Conservation (phyloP, 257 asterid genomes). For the Capsicum pubescens region DNA sequence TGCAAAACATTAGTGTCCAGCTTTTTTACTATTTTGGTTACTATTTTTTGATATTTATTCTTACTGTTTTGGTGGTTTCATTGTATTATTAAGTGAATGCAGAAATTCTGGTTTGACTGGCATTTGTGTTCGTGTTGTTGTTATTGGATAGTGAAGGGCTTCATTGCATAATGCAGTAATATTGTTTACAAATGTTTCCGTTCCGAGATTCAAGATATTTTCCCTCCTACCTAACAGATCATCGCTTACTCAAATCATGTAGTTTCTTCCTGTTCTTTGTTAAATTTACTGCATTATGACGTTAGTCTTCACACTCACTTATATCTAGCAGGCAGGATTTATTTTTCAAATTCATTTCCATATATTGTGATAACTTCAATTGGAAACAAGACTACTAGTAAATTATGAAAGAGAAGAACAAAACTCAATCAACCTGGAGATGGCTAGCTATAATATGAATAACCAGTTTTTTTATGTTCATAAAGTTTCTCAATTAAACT, state of each 20-base stretch:
- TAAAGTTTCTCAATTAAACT: no score
- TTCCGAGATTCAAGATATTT: neutral
- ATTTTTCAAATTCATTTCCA: neutral
- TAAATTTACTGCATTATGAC: neutral
- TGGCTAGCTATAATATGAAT: conserved; percentile 58
- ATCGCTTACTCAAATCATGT: neutral
- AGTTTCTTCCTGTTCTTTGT: neutral
- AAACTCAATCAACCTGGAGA: conserved; percentile 48
- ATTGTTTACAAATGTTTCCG: neutral
- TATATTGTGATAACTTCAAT: neutral
- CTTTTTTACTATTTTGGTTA: no score
- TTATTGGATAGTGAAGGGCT: no score
- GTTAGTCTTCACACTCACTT: neutral
- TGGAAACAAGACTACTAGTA: neutral
- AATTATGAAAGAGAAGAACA: neutral
- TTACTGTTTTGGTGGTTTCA: no score
- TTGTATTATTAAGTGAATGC: no score
- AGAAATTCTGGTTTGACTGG: no score
- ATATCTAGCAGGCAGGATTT: neutral
- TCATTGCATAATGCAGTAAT: no score
- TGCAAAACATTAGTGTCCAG: no score
- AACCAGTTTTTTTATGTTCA: no score
- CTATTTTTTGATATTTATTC: no score
- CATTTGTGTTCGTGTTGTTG: no score
- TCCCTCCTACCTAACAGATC: neutral